Evolutionary conservation across 2,329 filamentous ascomycete genomes (phyloP), one percentile per base, ranked within the genome.

Genomic region (Fusarium nodosum): DNA sequence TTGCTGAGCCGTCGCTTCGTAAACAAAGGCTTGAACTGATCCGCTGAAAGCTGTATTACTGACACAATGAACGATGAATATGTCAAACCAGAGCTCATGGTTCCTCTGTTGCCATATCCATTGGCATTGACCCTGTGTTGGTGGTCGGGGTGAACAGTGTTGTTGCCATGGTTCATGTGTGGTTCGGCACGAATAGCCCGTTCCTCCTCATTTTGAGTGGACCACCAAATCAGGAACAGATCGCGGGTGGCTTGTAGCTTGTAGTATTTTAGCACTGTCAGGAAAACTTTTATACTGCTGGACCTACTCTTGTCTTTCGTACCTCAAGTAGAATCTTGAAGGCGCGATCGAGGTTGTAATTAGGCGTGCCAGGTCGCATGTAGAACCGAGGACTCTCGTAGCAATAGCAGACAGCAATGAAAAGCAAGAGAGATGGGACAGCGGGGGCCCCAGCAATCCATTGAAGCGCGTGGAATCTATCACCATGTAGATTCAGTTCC

Each of bases 321-420:
- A 82, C 73, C 13, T 64, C 75, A 3, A 71, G 58, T 7, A 82
- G 66, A 12, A 80, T 76, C 1, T 69, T 42, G 22, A 77, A 81
- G 2, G 80, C 81, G 10, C 74, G 74, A 16, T 75, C 60, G 0
- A 79, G 77, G 18, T 78, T 72, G 36, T 77, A 80, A 26, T 77
- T 77, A 2, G 76, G 72, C 6, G 77, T 77, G 4, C 69, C 71
- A 0, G 77, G 64, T 4, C 67, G 74, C 77, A 82, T 78, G 44
- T 81, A 80, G 62, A 79, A 82, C 0, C 80, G 75, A 2, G 80
- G 80, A 31, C 78, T 80, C 48, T 82, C 80, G 18, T 79, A 78
- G 12, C 80, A 82, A 63, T 81, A 81, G 10, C 70, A 79, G 3
- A 82, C 63, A 0, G 75, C 69, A 2, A 77, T 46, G 4, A 81